These are phyloP conservation scores for Colletotrichum plurivorum DNA, from an alignment of 2,329 filamentous ascomycete species.

Conservation along the genomic window DNA sequence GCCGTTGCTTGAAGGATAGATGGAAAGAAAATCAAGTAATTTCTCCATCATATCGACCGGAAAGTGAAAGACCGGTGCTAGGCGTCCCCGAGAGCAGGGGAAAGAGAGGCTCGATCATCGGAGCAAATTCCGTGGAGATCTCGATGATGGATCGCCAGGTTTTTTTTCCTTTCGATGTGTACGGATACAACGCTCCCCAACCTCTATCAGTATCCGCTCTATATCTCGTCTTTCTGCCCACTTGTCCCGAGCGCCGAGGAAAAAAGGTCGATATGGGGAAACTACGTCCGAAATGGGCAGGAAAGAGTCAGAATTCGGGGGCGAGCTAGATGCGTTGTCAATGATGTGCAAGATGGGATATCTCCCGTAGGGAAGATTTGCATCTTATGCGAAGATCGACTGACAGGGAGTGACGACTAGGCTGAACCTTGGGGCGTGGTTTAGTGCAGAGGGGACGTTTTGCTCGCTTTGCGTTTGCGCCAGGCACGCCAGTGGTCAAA, in stretches of 20 bases:
- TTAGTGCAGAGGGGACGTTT: background rate
- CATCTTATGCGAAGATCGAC: conserved; percentile 40
- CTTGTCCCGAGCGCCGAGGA: no score
- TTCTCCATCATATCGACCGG: conserved; percentile 28
- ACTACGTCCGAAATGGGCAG: conserved; percentile 27
- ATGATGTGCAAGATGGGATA: conserved; percentile 40
- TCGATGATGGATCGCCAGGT: conserved; percentile 30
- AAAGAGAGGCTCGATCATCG: conserved; percentile 13
- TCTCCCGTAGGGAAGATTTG: conserved; percentile 40
- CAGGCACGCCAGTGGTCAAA: conserved; percentile 9
- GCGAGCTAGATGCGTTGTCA: conserved; percentile 40
- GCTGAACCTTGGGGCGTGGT: conserved; percentile 35
- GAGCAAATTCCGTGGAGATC: conserved; percentile 33
- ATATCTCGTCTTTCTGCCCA: background rate
- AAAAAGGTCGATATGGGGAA: background rate
- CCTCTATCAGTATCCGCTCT: background rate
- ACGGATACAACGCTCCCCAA: background rate
- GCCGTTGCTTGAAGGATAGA: background rate
- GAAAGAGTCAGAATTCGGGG: conserved; percentile 21
- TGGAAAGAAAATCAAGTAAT: conserved; percentile 1
- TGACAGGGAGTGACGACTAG: conserved; percentile 35
- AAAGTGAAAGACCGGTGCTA: conserved; percentile 3
- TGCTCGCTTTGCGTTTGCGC: conserved; percentile 6
- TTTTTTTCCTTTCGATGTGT: background rate
- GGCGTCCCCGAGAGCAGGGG: background rate